phyloP scores from a whole-genome alignment of 768 basidiomycete genomes.

The Clavaria fumosa region DNA sequence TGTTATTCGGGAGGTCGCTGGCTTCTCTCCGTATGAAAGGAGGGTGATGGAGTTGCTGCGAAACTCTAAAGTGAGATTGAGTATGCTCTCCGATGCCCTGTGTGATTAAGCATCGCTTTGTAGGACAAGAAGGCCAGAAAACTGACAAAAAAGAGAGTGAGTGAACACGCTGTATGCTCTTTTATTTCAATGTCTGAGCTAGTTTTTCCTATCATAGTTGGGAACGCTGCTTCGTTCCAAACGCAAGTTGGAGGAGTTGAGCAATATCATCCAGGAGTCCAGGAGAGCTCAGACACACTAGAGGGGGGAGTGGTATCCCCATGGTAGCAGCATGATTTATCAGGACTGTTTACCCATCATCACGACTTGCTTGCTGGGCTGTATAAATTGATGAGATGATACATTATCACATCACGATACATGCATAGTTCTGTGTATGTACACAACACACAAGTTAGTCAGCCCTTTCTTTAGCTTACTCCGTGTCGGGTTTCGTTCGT shows the following conservation, averaged over 20 bases:
- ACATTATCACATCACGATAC: too few relatives aligned
- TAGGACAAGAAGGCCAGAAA: conserved; percentile 99
- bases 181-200: conserved; percentile 3
- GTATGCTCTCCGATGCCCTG: not conserved
- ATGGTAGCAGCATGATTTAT: conserved; percentile 18
- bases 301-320: too few relatives aligned
- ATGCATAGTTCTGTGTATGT: too few relatives aligned
- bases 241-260: conserved; percentile 96
- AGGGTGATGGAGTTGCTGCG: conserved; percentile 95
- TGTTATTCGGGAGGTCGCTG: conserved; percentile 91
- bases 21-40: conserved; percentile 95
- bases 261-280: conserved; percentile 84
- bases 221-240: conserved; percentile 97
- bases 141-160: conserved; percentile 96
- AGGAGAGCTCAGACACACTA: too few relatives aligned
- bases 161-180: conserved; percentile 17
- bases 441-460: too few relatives aligned
- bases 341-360: not conserved
- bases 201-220: conserved; percentile 45
- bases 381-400: too few relatives aligned
- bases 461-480: too few relatives aligned
- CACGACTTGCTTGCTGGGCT: too few relatives aligned
- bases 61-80: conserved; percentile 78
- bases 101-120: not conserved
- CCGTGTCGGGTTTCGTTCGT: too few relatives aligned